A percentile compares a stretch with the other conserved stretches of the same genome.
These are phyloP conservation scores for Phlebopus sp. DNA, from an alignment of 1,284 basidiomycete species.

Conservation along the genomic window DNA sequence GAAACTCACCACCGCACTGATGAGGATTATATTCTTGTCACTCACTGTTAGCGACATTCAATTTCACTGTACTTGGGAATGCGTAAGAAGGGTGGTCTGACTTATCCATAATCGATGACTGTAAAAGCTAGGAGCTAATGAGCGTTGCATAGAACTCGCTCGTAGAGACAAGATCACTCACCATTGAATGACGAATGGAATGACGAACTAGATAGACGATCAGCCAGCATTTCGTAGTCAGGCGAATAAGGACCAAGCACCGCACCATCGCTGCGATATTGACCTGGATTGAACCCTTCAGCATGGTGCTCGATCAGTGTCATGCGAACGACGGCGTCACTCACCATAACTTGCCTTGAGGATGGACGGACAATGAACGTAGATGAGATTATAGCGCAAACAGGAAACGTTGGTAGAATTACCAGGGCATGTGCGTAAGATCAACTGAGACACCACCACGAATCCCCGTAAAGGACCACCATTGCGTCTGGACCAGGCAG, in stretches of 20 bases:
- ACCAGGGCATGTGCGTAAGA: not conserved
- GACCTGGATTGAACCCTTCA: not conserved
- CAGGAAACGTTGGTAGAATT: not conserved
- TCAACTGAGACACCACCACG: not conserved
- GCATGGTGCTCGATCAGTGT: not conserved
- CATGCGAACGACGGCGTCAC: not conserved
- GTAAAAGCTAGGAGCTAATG: conserved; percentile 3
- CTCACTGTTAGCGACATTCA: conserved; percentile 2
- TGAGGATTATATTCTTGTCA: not conserved
- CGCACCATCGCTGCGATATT: not conserved
- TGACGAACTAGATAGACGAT: not conserved
- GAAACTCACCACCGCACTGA: conserved; percentile 1
- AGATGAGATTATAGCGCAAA: no score
- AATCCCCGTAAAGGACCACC: not conserved
- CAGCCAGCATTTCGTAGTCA: not conserved
- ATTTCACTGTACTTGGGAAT: no score
- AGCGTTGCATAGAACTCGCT: not conserved
- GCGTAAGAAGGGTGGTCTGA: no score
- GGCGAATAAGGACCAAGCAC: not conserved
- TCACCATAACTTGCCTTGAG: conserved; percentile 1
- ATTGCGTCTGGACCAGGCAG: conserved; percentile 1
- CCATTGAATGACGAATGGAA: conserved; percentile 8
- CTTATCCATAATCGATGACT: conserved; percentile 9
- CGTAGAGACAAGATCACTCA: not conserved
- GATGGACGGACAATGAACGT: not conserved